Evolutionary conservation across 1,284 basidiomycete species (phyloP), one percentile per base, ranked within the genome.

Genomic region (Fomitopsis betulina): DNA sequence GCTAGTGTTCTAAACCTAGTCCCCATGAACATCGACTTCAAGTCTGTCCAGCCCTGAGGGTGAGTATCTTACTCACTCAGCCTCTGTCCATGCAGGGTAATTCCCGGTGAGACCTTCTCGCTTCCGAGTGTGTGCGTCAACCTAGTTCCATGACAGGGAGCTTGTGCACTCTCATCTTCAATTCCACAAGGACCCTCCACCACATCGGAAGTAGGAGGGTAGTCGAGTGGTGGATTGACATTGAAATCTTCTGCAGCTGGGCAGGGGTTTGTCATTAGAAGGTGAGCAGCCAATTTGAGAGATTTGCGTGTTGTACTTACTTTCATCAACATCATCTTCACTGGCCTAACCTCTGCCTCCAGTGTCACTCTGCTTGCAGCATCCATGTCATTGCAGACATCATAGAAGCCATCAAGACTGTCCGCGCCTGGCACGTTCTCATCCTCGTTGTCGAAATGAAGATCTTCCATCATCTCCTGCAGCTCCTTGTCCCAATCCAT

Each of bases 281-380:
- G n/a, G 39, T 40, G 39, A 40, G 39, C 19, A 8, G 19, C 19
- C 3, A 3, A 40, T 2, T 3, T 5, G 15, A 40, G 19, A n/a
- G 17, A 38, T n/a, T 5, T 12, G 19, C 39, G 17, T 8, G 39
- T 9, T 10, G 9, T 9, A 38, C 19, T 32, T 2, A 32, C 10
- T 25, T 21, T 17, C 23, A 57, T 51, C 12, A 25, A 30, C 19
- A 49, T 38, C 27, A 65, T 65, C 59, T 66, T 66, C 19, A 61
- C 56, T 3, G 63, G 58, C 10, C 60, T 49, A 15, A 67, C 35
- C 42, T 32, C 40, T 40, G 27, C 15, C 64, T 58, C 8, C 37
- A 38, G 61, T 4, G 21, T 15, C 40, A 21, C 30, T 38, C 7
- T 35, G n/a, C 53, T 38, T 10, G 37, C 12, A 12, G 39, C 15